Evolutionary conservation across 2,329 filamentous ascomycete species (phyloP), one percentile per base, ranked within the genome.

Genomic region (Reticulascus tulasneorum): DNA sequence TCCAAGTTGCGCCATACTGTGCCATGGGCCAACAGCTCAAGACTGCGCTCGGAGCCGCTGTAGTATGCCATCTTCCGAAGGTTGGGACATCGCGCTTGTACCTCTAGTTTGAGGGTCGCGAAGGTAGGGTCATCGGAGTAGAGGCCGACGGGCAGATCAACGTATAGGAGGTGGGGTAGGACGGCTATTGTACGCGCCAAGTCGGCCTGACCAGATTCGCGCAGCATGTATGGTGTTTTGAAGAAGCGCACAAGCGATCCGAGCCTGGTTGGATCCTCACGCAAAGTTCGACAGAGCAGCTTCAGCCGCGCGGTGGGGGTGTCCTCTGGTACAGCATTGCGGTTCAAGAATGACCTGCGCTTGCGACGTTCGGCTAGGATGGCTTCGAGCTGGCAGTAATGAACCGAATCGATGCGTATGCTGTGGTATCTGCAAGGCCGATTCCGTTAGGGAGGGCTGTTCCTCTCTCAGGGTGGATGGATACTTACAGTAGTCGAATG

Each of bases 221-320:
- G 81, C 35, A 91, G 83, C 91, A 96, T 96, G 61, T 95, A 96
- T 7, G 91, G 88, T 40, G 88, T 81, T 67, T 95, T 94, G 52
- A 97, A 71, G 50, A 83, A 89, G 53, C 82, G 67, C 6, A 95
- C 86, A 26, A 79, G 68, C 37, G 75, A 68, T 22, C 83, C 88
- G 29, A 94, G 66, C 18, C 73, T 66, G 8, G 73, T 78, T 16
- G 79, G 76, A 44, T 89, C 83, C 32, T 91, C 85, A 45, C 89
- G 80, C 32, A 96, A 78, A 2, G 89, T 88, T 44, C 88, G 79
- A 55, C 84, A 86, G 29, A 97, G 75, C 37, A 95, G 73, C 51
- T 80, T 76, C 33, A 97, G 73, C 21, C 91, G 82, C 45, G 77
- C 76, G 45, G 82, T 77, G 6, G 90, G 81, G 4, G 86, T 79